Conservation (phyloP, 75 land plant genomes). For the Pinus albicaulis region DNA sequence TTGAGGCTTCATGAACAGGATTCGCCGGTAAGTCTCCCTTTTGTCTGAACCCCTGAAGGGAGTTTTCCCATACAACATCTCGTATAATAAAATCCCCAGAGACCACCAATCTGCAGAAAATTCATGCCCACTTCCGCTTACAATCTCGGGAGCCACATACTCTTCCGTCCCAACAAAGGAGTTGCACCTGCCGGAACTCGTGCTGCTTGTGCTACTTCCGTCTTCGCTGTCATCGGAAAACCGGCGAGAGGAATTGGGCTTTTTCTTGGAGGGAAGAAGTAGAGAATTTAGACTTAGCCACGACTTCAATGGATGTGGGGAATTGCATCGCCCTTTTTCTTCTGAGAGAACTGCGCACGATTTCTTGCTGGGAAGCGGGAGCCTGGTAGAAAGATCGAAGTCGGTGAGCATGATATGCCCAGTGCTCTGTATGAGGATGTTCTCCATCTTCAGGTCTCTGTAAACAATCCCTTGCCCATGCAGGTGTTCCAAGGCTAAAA, state of each 20-base stretch:
- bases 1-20: slow-evolving; percentile 7
- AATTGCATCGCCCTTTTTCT: neutral
- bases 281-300: no score
- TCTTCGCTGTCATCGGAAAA: no score
- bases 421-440: slow-evolving; percentile 48
- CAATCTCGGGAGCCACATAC: slow-evolving; percentile 29
- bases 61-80: slow-evolving; percentile 23
- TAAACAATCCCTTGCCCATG: slow-evolving; percentile 57
- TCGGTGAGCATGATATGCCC: slow-evolving; percentile 75
- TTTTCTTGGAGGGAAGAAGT: neutral
- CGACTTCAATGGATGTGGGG: no score
- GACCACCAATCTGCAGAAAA: slow-evolving; percentile 33
- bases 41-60: slow-evolving; percentile 29
- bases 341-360: neutral
- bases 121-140: slow-evolving; percentile 21
- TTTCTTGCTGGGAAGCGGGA: slow-evolving; percentile 13
- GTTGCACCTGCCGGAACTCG: slow-evolving; percentile 23
- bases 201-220: no score
- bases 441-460: slow-evolving; percentile 82
- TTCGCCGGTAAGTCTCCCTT: slow-evolving; percentile 16
- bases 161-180: slow-evolving; percentile 49
- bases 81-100: slow-evolving; percentile 25
- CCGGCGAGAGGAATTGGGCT: neutral
- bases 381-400: slow-evolving; percentile 67
- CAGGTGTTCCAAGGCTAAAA: slow-evolving; percentile 63